These are phyloP conservation scores for Diaporthe humulicola DNA, from an alignment of 2,329 filamentous ascomycete genomes.

Conservation along the genomic window DNA sequence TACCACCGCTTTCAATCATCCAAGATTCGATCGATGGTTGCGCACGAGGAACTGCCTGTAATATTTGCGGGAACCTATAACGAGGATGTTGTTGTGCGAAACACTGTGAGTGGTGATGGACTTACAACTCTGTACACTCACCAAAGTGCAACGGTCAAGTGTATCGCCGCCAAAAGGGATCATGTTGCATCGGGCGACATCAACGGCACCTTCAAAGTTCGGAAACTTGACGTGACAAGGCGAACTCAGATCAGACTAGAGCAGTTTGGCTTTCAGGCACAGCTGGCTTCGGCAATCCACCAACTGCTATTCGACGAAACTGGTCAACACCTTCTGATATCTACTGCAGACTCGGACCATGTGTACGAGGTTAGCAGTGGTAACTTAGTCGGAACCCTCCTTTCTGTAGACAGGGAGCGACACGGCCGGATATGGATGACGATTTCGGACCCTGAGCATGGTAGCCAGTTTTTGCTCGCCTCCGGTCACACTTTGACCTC, in stretches of 20 bases:
- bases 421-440: no score
- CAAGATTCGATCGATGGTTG: constrained; percentile 39
- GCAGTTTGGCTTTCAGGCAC: constrained; percentile 7
- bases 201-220: constrained; percentile 33
- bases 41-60: constrained; percentile 35
- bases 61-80: constrained; percentile 40
- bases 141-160: constrained; percentile 32
- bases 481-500: no score
- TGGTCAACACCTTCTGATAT: constrained; percentile 38
- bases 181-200: constrained; percentile 36
- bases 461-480: no score
- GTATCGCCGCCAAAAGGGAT: constrained; percentile 16
- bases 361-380: background rate
- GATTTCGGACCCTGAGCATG: no score
- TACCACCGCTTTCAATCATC: constrained; percentile 36
- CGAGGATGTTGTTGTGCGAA: constrained; percentile 37
- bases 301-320: constrained; percentile 37
- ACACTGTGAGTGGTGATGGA: constrained; percentile 25
- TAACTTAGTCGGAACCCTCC: no score
- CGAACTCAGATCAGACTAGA: background rate
- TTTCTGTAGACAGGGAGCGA: no score
- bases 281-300: constrained; percentile 16
- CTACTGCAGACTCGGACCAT: constrained; percentile 28
- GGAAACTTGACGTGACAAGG: constrained; percentile 12
- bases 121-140: constrained; percentile 35